These are phyloP conservation scores for Exsudoporus frostii DNA, from an alignment of 768 basidiomycete species.

Conservation along the genomic window DNA sequence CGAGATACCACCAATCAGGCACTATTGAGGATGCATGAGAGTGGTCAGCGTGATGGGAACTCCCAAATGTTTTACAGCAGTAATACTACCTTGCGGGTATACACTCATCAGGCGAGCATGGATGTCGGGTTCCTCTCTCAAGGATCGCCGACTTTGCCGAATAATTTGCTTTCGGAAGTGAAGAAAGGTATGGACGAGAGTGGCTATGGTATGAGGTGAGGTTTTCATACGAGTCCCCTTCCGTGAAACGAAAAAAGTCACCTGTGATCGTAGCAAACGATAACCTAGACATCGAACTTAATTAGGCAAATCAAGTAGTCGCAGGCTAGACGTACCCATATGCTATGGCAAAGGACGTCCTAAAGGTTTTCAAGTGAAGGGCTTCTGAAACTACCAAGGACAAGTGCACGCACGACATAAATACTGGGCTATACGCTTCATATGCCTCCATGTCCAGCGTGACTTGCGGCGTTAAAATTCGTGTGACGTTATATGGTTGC, in stretches of 20 bases:
- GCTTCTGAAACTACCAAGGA: background rate
- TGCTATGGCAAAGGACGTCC: slow-evolving; percentile 27
- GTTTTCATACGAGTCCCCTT: background rate
- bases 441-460: slow-evolving; percentile 56
- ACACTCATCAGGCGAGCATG: slow-evolving; percentile 78
- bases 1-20: slow-evolving; percentile 82
- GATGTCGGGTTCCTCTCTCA: slow-evolving; percentile 78
- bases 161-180: slow-evolving; percentile 80
- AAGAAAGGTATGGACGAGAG: slow-evolving; percentile 38
- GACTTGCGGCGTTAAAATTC: slow-evolving; percentile 49
- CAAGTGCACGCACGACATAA: slow-evolving; percentile 40
- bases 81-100: slow-evolving; percentile 47
- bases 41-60: background rate
- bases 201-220: slow-evolving; percentile 13
- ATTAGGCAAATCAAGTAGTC: background rate
- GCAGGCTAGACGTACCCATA: slow-evolving; percentile 25
- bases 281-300: slow-evolving; percentile 57
- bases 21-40: slow-evolving; percentile 37
- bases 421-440: slow-evolving; percentile 55
- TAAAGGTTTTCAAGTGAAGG: slow-evolving; percentile 5
- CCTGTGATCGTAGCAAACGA: slow-evolving; percentile 83
- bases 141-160: slow-evolving; percentile 62
- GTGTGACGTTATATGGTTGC: slow-evolving; percentile 52
- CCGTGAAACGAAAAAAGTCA: background rate
- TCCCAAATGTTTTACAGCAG: background rate